Evolutionary conservation across 768 basidiomycete genomes (phyloP), one percentile per base, ranked within the genome.

Genomic region (Peribolospora baueri): DNA sequence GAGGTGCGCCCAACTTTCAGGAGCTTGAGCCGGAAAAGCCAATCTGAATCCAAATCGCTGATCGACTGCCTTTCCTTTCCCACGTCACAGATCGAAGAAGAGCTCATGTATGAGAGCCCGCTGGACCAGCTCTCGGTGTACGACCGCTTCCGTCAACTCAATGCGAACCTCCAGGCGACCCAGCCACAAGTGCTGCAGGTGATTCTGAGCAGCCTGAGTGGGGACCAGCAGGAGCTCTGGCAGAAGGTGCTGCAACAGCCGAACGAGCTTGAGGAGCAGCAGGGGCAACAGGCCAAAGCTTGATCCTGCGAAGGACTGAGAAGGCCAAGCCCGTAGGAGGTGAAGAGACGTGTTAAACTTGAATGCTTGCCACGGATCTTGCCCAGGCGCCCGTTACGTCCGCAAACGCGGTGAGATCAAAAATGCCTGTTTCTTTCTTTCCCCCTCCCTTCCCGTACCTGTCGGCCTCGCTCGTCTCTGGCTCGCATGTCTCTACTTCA

Each of bases 61-160:
- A 76, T 1, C 25, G 25, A 25, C 25, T 25, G 25, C 25, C 25
- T 25, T 25, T 25, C 25, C 25, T 25, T 25, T 25, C 25, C 25
- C 25, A 25, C 25, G 25, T 25, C 25, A 25, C 25, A 25, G 25
- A 78, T 85, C 53, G 76, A 78, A 51, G 84, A 90, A 63, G 86
- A 90, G 65, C 74, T 88, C 7, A 80, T 82, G 5, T 86, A 81
- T 67, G 76, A 86, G 65, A 86, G 82, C 62, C 77, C 84, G 50
- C 72, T 90, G 46, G 87, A 90, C 59, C 73, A 68, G 54, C 77
- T 85, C 54, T 75, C 88, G 62, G 78, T 80, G 3, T 88, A 88
- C 64, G 66, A 71, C 49, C 72, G 77, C 0, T 90, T 90, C 73
- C 80, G 84, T 66, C 74, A 75, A 57, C 81, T 82, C 37, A 25